These are phyloP conservation scores for Pythium coloratum DNA, from an alignment of 352 stramenopile genomes.

Conservation along the genomic window DNA sequence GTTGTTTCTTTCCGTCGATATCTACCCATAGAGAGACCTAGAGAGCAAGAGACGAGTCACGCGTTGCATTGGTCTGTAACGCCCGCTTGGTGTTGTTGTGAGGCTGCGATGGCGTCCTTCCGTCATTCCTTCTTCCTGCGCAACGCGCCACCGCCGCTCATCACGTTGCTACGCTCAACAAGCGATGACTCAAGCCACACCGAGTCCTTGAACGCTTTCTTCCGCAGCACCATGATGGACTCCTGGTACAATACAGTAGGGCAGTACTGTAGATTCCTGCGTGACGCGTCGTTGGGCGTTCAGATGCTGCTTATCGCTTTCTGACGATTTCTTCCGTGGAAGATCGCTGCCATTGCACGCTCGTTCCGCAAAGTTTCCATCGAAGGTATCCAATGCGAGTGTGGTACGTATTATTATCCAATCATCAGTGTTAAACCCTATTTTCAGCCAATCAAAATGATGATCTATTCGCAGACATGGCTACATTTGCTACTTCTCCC, in stretches of 20 bases:
- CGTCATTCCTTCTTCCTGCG: not conserved
- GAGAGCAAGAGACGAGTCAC: constrained; percentile 2
- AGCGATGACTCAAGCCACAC: not conserved
- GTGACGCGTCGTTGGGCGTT: not conserved
- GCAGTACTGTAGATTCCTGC: not conserved
- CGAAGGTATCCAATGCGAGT: constrained; percentile 13
- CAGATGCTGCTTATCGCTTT: not conserved
- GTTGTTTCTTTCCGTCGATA: not conserved
- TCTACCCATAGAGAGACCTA: not conserved
- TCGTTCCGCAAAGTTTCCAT: constrained; percentile 17
- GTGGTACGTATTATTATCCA: constrained; percentile 4
- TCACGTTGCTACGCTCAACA: not conserved
- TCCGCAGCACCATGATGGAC: not conserved
- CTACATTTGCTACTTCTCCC: constrained; percentile 10
- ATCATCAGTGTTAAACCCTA: not conserved
- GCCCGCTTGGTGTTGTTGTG: not conserved
- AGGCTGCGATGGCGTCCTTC: not conserved
- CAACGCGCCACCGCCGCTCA: not conserved
- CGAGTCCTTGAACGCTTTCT: not conserved
- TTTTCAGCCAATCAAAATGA: constrained; percentile 11
- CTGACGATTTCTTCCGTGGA: constrained; percentile 22
- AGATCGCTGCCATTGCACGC: not conserved
- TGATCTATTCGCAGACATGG: constrained; percentile 14
- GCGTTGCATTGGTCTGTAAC: not conserved
- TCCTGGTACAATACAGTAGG: not conserved